These are phyloP conservation scores for Escovopsis sp. DNA, from an alignment of 2,329 filamentous ascomycete genomes.

Conservation along the genomic window DNA sequence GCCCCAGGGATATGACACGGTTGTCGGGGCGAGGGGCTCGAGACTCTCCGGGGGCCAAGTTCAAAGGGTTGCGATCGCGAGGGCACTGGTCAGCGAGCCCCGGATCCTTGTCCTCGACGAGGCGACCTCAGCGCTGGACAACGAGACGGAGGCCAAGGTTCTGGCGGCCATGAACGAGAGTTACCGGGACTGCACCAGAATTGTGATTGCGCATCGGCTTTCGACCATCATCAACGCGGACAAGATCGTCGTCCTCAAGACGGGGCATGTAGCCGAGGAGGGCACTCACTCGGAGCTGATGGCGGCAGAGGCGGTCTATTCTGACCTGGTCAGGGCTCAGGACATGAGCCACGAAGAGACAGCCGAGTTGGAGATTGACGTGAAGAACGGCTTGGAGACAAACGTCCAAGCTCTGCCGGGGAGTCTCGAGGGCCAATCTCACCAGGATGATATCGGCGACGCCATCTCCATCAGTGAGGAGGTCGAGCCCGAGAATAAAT, in stretches of 20 bases:
- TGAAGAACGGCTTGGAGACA: too few relatives aligned
- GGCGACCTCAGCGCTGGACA: conserved; percentile 85
- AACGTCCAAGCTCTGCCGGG: too few relatives aligned
- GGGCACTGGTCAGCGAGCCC: conserved; percentile 79
- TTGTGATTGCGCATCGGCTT: conserved; percentile 87
- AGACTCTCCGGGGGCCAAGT: conserved; percentile 89
- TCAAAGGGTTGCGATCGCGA: conserved; percentile 86
- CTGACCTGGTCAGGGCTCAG: background rate
- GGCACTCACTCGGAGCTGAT: conserved; percentile 69
- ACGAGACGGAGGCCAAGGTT: conserved; percentile 84
- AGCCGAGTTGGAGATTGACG: too few relatives aligned
- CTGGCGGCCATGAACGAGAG: conserved; percentile 84
- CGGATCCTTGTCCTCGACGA: conserved; percentile 86
- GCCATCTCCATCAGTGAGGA: background rate
- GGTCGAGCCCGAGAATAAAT: background rate
- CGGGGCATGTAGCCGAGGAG: conserved; percentile 80
- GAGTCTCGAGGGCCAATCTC: too few relatives aligned
- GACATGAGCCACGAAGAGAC: too few relatives aligned
- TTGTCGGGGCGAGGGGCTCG: conserved; percentile 90
- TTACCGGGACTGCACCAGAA: conserved; percentile 75
- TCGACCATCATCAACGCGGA: conserved; percentile 89
- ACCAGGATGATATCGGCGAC: too few relatives aligned
- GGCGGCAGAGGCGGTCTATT: conserved; percentile 24
- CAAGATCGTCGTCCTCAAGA: conserved; percentile 87
- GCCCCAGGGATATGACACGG: conserved; percentile 80